Evolutionary conservation across 2,329 filamentous ascomycete genomes (phyloP), one percentile per base, ranked within the genome.

Genomic region (Simplicillium aogashimaense): DNA sequence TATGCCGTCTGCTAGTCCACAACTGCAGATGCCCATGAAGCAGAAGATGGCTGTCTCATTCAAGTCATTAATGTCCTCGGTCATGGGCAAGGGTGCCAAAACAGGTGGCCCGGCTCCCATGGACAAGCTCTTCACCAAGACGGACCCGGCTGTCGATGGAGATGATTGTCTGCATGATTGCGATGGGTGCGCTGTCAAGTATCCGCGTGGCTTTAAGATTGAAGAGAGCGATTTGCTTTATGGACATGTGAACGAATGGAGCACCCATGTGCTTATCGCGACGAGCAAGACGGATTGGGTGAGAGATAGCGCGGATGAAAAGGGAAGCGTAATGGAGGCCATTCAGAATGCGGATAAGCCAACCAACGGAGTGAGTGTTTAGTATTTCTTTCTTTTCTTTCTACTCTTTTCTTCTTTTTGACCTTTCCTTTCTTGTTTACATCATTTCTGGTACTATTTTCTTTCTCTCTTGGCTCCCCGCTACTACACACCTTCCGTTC

Each of bases 261-360:
- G 78, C 53, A 92, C 88, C 15, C 92, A 98, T 63, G 58, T 95
- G 45, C 67, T 98, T 28, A 87, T 97, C 13, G 92, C 87, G 17
- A 98, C 92, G n/a, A 86, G 88, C 45, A 95, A 95, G 74, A 75
- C 81, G 18, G 92, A 98, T 63, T 98, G 92, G 92, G 83, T 90
- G 55, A 67, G 86, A 44, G 83, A 94, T 65, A 86, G 95, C 35
- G 78, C 76, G 42, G 85, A 97, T 55, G 92, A 97, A 68, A 81
- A 85, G 61, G 84, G 83, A 6, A 87, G 82, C 56, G 73, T 90
- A 28, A 90, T 90, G 85, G 70, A 87, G 65, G 85, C 83, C 2
- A 74, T 89, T 50, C 73, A 63, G 12, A 66, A 66, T 40, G 69
- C 70, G 1, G 64, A 69, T 10, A 72, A 70, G 56, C 81, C 81